Percentiles rank a stretch among this genome's conserved stretches.
These are phyloP conservation scores for Ophiocordyceps camponoti-leonardi DNA, from an alignment of 2,329 filamentous ascomycete genomes.

Conservation along the genomic window DNA sequence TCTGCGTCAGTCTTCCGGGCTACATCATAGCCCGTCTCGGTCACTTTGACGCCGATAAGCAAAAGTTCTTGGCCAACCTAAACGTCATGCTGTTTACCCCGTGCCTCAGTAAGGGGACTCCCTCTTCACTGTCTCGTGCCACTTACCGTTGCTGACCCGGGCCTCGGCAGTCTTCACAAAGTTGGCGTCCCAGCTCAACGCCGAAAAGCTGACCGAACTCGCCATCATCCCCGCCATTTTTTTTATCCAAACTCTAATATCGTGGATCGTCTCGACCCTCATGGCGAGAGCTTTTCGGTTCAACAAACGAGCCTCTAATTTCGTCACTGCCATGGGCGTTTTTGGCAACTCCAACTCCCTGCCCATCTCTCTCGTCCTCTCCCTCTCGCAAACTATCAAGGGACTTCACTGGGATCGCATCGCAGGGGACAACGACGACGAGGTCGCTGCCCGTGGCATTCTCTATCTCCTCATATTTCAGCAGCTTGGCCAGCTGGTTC, in stretches of 20 bases:
- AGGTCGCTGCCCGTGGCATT: constrained; percentile 86
- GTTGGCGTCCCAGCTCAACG: constrained; percentile 81
- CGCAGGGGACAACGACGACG: constrained; percentile 83
- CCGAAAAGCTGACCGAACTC: constrained; percentile 76
- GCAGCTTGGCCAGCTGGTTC: constrained; percentile 82
- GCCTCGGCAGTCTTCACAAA: constrained; percentile 77
- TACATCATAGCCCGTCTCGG: constrained; percentile 83
- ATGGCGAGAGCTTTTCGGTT: constrained; percentile 67
- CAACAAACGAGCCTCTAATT: constrained; percentile 74
- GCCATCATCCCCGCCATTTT: constrained; percentile 95
- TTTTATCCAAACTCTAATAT: constrained; percentile 69
- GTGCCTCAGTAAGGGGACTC: constrained; percentile 60
- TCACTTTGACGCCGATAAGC: constrained; percentile 87
- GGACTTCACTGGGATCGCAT: constrained; percentile 90
- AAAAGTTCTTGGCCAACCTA: constrained; percentile 91
- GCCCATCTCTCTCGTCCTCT: constrained; percentile 89
- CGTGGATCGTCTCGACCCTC: constrained; percentile 56
- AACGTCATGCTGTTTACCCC: constrained; percentile 96
- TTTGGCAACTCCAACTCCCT: constrained; percentile 98
- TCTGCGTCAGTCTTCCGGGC: constrained; percentile 85
- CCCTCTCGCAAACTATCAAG: constrained; percentile 76
- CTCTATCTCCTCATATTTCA: constrained; percentile 95
- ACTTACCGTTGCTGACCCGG: not conserved
- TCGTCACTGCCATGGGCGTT: constrained; percentile 90
- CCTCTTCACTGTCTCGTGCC: not conserved